Base-by-base conservation (phyloP, 768 basidiomycete species). In the Tricholoma terreum region DNA sequence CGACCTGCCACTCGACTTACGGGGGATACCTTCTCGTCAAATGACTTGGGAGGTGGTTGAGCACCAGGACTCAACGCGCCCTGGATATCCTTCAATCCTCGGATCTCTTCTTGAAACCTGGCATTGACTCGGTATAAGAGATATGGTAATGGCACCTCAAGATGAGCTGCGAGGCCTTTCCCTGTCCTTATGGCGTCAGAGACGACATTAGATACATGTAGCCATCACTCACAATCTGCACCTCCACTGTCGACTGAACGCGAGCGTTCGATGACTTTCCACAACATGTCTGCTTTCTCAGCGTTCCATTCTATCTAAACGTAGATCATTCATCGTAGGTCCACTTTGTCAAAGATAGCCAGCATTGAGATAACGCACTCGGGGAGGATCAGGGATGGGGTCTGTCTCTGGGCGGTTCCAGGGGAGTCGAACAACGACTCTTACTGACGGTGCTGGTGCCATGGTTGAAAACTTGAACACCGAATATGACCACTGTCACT, bases 181-280 rank as follows among this genome's bases (percentile, higher is more conserved):
- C 91, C 91, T 94, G 68, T 42, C 53, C 43, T 53, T 61, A 58
- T 36, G 45, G 35, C 22, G 40, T 34, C 36, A 17, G 52, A 51
- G 48, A 55, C 31, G 11, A 58, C 35, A 54, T 31, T 52, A 22
- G 55, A 24, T 46, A 34, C 24, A 55, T 42, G 36, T 46, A 46
- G 30, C 33, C 40, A 34, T 17, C 9, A 79, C 87, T 74, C 65
- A 92, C 92, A 94, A 70, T 94, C 91, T 35, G 89, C 84, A 38
- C 83, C 88, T 15, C 83, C 81, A 53, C 84, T 85, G 59, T 91
- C 89, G 27, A 80, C 83, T 5, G 85, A 80, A 54, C 90, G 80
- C 33, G 89, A 90, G 63, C 84, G 80, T 53, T 90, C 86, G 60
- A 94, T 92, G 43, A 90, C 88, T 70, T 91, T 90, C 92, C 92